phyloP scores from a whole-genome alignment of 306 rosid genomes.

The Ormosia semicastrata region DNA sequence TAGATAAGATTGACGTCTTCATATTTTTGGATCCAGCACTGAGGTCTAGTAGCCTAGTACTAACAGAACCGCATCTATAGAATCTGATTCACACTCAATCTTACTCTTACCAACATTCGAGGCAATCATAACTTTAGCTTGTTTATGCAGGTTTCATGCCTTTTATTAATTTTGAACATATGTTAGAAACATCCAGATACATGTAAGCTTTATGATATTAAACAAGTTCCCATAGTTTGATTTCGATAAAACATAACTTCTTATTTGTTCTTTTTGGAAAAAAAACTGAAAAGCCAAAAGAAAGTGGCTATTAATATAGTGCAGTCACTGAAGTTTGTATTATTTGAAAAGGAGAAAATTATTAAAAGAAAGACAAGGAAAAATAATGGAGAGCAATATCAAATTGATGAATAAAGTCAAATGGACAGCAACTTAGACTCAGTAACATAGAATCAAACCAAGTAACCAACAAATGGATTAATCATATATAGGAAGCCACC shows the following conservation, averaged over 20 bases:
- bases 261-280: background rate
- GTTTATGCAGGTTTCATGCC: background rate
- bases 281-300: background rate
- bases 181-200: background rate
- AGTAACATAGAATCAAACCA: too few species aligned
- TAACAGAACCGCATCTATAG: too few species aligned
- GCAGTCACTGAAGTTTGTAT: background rate
- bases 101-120: background rate
- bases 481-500: too few species aligned
- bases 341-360: background rate
- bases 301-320: slow-evolving; percentile 3
- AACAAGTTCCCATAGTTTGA: background rate
- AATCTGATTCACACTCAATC: background rate
- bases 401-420: too few species aligned
- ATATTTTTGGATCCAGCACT: too few species aligned
- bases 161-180: background rate
- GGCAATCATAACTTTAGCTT: background rate
- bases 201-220: background rate
- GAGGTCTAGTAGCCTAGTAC: too few species aligned
- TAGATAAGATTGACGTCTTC: background rate
- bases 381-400: slow-evolving; percentile 7
- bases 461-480: too few species aligned
- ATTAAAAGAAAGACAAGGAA: background rate
- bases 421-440: too few species aligned
- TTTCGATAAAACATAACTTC: background rate